Percentiles rank a stretch among this genome's conserved stretches.
Conservation (phyloP, 83 land plant species). For the Isoetes engelmannii region DNA sequence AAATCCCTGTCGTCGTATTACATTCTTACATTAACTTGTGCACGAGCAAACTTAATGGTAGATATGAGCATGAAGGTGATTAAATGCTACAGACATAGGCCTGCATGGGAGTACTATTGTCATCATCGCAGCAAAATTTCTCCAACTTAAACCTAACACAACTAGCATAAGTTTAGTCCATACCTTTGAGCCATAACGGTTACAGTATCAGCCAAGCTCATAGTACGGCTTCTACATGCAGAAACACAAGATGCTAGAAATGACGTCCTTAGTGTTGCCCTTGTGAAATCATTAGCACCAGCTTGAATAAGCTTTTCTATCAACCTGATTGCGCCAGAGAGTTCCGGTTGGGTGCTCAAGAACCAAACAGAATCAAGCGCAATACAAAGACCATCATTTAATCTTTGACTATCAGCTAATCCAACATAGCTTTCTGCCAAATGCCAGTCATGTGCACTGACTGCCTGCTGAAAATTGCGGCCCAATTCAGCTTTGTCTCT, state of each 20-base stretch:
- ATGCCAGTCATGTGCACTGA: constrained; percentile 78
- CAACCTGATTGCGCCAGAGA: constrained; percentile 56
- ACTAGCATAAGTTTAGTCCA: background rate
- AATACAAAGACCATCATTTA: constrained; percentile 85
- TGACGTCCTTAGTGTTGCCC: constrained; percentile 85
- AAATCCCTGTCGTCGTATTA: too few species aligned
- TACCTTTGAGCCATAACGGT: constrained; percentile 93
- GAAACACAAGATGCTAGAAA: constrained; percentile 97
- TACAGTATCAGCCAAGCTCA: constrained; percentile 83
- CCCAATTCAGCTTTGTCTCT: constrained; percentile 54
- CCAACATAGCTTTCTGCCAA: constrained; percentile 69
- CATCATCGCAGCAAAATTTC: too few species aligned
- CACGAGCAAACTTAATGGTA: too few species aligned
- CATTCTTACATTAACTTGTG: too few species aligned
- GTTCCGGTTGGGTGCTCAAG: constrained; percentile 52
- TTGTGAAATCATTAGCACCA: constrained; percentile 82
- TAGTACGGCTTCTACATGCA: constrained; percentile 79
- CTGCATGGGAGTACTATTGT: too few species aligned
- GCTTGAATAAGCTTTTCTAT: constrained; percentile 58
- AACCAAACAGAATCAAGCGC: constrained; percentile 91
- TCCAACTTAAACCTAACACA: background rate
- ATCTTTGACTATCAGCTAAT: constrained; percentile 59
- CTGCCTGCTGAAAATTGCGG: constrained; percentile 67
- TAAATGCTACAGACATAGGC: too few species aligned
- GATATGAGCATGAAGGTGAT: too few species aligned